These are phyloP conservation scores for Ceriops tagal DNA, from an alignment of 345 rosid genomes.

Conservation along the genomic window DNA sequence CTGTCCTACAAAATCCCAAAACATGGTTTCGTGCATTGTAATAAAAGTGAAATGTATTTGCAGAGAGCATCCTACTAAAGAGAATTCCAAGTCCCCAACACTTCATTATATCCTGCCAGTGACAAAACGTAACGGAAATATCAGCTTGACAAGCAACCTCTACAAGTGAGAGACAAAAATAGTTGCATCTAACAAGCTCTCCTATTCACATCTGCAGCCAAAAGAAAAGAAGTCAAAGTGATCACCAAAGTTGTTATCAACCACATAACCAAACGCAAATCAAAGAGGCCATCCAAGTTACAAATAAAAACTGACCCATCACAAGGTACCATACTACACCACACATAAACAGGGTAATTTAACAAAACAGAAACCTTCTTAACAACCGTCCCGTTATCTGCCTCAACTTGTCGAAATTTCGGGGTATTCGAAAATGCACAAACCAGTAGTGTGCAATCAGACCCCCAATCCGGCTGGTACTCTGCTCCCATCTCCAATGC, in stretches of 20 bases:
- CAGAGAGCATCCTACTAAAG: not conserved
- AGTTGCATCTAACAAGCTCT: not conserved
- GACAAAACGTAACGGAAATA: too few relatives aligned
- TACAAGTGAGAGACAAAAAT: not conserved
- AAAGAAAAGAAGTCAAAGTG: too few relatives aligned
- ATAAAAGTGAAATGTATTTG: not conserved
- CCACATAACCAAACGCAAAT: too few relatives aligned
- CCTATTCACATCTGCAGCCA: too few relatives aligned
- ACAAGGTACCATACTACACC: not conserved
- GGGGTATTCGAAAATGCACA: conserved; percentile 90
- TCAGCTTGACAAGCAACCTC: not conserved
- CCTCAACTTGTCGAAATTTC: conserved; percentile 79
- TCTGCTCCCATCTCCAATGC: conserved; percentile 89
- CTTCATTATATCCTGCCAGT: not conserved
- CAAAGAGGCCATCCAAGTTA: too few relatives aligned
- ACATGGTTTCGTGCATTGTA: too few relatives aligned
- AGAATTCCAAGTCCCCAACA: not conserved
- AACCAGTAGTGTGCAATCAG: conserved; percentile 71
- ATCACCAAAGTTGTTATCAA: too few relatives aligned
- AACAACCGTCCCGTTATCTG: conserved; percentile 69
- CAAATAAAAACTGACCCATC: not conserved
- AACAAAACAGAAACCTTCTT: conserved; percentile 47
- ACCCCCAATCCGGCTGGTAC: conserved; percentile 73
- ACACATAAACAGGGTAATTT: not conserved
- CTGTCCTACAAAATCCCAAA: too few relatives aligned